These are phyloP conservation scores for Dothistroma septosporum DNA, from an alignment of 2,329 filamentous ascomycete species.

Conservation along the genomic window DNA sequence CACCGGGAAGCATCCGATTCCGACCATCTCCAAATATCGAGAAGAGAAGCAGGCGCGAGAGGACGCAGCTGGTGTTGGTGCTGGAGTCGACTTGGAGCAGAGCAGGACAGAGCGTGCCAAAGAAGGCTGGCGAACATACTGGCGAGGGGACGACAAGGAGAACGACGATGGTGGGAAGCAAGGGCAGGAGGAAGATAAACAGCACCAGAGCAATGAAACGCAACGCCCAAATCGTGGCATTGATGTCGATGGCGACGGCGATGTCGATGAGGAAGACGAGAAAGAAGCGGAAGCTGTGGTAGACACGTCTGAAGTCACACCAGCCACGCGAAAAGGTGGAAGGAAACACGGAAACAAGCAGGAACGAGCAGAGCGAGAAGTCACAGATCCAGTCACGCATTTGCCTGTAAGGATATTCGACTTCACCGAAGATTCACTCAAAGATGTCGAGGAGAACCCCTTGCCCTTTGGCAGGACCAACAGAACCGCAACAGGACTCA, in stretches of 20 bases:
- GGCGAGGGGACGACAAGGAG: slow-evolving; percentile 19
- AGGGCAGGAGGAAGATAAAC: slow-evolving; percentile 13
- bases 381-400: slow-evolving; percentile 70
- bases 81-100: slow-evolving; percentile 23
- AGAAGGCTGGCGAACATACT: slow-evolving; percentile 27
- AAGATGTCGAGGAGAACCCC: slow-evolving; percentile 45
- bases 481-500: slow-evolving; percentile 44
- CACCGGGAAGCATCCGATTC: slow-evolving; percentile 43
- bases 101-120: slow-evolving; percentile 36
- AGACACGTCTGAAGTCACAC: slow-evolving; percentile 45
- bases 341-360: slow-evolving; percentile 48
- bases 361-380: slow-evolving; percentile 52
- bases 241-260: slow-evolving; percentile 17
- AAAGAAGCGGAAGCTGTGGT: slow-evolving; percentile 25
- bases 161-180: slow-evolving; percentile 15
- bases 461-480: slow-evolving; percentile 39
- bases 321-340: slow-evolving; percentile 44
- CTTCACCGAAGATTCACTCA: slow-evolving; percentile 60
- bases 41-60: slow-evolving; percentile 44
- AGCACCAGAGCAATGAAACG: slow-evolving; percentile 10
- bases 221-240: slow-evolving; percentile 11
- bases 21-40: slow-evolving; percentile 45
- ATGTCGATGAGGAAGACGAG: slow-evolving; percentile 18
- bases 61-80: slow-evolving; percentile 31
- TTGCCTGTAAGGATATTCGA: slow-evolving; percentile 65